Conservation (phyloP, 495 filamentous ascomycete species). For the Aspergillus nanangensis region DNA sequence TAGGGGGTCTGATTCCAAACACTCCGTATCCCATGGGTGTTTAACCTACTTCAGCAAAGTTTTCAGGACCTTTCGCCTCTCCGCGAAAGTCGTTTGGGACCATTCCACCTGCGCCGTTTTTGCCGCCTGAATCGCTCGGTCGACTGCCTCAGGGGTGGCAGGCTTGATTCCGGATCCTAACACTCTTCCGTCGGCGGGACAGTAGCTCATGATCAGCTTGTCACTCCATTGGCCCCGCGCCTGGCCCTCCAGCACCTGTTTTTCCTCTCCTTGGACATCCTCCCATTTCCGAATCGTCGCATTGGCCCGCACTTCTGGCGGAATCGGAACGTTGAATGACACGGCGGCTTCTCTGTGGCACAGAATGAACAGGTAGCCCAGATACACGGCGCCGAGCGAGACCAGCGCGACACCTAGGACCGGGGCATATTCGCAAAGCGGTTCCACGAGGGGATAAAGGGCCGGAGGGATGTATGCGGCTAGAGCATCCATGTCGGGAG, state of each 20-base stretch:
- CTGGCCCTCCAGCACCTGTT: constrained; percentile 43
- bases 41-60: constrained; percentile 67
- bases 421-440: constrained; percentile 14
- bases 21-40: neutral
- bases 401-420: constrained; percentile 25
- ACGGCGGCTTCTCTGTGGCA: constrained; percentile 46
- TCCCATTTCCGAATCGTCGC: constrained; percentile 61
- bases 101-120: constrained; percentile 73
- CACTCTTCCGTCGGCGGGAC: constrained; percentile 79
- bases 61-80: constrained; percentile 74
- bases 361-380: constrained; percentile 31
- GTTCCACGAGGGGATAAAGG: constrained; percentile 19
- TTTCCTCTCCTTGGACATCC: constrained; percentile 35
- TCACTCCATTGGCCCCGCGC: constrained; percentile 41
- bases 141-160: constrained; percentile 71
- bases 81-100: constrained; percentile 71
- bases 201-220: constrained; percentile 61
- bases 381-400: constrained; percentile 31
- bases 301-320: constrained; percentile 48
- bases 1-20: no score
- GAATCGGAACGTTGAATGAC: constrained; percentile 53
- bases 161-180: constrained; percentile 75
- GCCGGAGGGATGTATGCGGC: constrained; percentile 21
- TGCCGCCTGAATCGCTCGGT: constrained; percentile 71
- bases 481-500: constrained; percentile 27